Conservation (phyloP, 257 asterid species). For the Nemophila menziesii region DNA sequence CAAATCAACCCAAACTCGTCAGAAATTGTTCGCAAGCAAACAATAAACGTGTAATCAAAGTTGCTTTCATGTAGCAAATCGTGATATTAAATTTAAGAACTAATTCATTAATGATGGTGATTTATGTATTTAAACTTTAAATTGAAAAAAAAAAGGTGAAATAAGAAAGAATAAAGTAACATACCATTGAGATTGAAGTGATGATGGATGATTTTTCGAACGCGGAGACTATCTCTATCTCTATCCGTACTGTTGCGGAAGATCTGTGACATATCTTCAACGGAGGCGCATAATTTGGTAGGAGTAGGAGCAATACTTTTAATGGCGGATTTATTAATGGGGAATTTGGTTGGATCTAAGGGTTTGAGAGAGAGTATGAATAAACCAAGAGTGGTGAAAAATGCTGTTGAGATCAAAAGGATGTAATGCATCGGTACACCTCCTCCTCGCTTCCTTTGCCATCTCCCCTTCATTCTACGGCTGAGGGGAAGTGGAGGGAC, state of each 20-base stretch:
- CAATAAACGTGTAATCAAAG: no score
- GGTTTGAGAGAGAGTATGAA: slow-evolving; percentile 45
- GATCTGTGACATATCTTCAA: slow-evolving; percentile 86
- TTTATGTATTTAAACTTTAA: no score
- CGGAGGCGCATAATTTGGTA: slow-evolving; percentile 57
- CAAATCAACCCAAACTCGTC: no score
- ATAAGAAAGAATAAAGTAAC: not conserved
- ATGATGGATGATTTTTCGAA: slow-evolving; percentile 37
- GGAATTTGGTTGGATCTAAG: slow-evolving; percentile 37
- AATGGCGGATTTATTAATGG: slow-evolving; percentile 1
- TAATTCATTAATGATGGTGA: no score
- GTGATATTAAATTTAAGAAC: no score
- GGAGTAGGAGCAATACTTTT: not conserved
- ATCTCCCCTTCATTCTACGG: slow-evolving; percentile 29
- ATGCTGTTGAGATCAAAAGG: slow-evolving; percentile 30
- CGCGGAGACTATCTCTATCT: slow-evolving; percentile 61
- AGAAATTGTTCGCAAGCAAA: no score
- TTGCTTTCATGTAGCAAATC: no score
- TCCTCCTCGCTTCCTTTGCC: slow-evolving; percentile 30
- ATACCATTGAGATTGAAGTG: slow-evolving; percentile 68
- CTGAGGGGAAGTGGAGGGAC: no score
- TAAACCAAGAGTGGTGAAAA: slow-evolving; percentile 39
- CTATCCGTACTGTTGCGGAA: slow-evolving; percentile 40
- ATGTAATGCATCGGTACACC: slow-evolving; percentile 18
- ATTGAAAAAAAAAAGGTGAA: not conserved